Percentiles rank a stretch among this genome's conserved stretches.
Conservation (phyloP, 1,139 yeast species). For the Arxiozyma telluris region DNA sequence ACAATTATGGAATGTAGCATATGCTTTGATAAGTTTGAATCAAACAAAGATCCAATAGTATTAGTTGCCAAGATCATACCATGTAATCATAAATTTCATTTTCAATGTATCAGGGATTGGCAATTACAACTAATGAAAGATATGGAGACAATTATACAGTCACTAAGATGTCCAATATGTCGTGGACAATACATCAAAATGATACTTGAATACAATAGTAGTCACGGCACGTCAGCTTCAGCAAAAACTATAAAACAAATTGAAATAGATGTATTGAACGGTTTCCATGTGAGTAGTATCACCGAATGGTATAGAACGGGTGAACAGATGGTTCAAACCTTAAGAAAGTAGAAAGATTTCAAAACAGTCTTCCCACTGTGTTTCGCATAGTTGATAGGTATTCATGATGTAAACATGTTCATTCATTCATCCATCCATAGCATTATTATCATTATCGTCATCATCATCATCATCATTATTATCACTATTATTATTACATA, state of each 20-base stretch:
- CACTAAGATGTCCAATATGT: constrained; percentile 25
- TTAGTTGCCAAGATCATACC: constrained; percentile 15
- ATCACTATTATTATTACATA: too few relatives aligned
- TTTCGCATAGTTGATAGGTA: too few relatives aligned
- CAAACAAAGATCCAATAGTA: constrained; percentile 9
- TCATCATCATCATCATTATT: too few relatives aligned
- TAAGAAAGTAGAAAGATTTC: constrained; percentile 3
- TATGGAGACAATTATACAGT: background rate
- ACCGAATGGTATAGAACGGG: constrained; percentile 2
- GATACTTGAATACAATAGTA: constrained; percentile 3
- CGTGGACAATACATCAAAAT: constrained; percentile 13
- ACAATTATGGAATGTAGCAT: constrained; percentile 31
- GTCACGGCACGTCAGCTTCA: background rate
- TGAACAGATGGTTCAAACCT: constrained; percentile 10
- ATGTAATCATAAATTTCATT: constrained; percentile 25
- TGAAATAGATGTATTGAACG: constrained; percentile 10
- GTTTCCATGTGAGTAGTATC: constrained; percentile 10
- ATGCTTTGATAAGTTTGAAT: constrained; percentile 21
- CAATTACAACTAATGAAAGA: constrained; percentile 17
- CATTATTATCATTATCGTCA: too few relatives aligned
- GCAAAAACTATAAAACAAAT: constrained; percentile 1
- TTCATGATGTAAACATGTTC: too few relatives aligned
- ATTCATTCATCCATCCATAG: too few relatives aligned
- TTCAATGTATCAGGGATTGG: constrained; percentile 27
- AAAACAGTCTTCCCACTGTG: too few relatives aligned